Conservation (phyloP, 2,329 filamentous ascomycete genomes). For the Verticillium isaacii region DNA sequence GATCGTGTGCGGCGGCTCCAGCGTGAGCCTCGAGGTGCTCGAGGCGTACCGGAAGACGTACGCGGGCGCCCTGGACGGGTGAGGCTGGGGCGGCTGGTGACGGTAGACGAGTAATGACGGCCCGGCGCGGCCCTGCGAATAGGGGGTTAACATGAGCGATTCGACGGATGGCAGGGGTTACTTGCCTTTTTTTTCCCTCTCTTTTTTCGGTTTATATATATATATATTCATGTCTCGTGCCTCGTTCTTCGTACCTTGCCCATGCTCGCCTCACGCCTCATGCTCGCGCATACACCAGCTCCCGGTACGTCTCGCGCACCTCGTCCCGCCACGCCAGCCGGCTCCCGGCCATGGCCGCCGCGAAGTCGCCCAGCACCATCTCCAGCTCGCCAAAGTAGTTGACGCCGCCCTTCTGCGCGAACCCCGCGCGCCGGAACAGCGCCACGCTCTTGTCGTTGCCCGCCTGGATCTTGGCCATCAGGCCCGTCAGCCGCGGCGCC, state of each 20-base stretch:
- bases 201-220: too few species aligned
- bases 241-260: too few species aligned
- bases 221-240: too few species aligned
- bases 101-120: neutral
- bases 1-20: slow-evolving; percentile 76
- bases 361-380: slow-evolving; percentile 34
- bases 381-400: slow-evolving; percentile 60
- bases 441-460: slow-evolving; percentile 46
- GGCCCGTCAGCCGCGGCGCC: slow-evolving; percentile 30
- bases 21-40: slow-evolving; percentile 59
- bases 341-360: neutral
- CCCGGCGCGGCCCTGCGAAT: too few species aligned
- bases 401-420: slow-evolving; percentile 43
- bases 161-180: neutral
- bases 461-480: slow-evolving; percentile 57
- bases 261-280: neutral
- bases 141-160: too few species aligned
- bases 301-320: neutral
- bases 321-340: neutral
- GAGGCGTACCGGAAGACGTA: slow-evolving; percentile 50
- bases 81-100: neutral
- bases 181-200: neutral
- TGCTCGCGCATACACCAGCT: neutral
- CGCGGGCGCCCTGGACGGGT: neutral
- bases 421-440: slow-evolving; percentile 48